A percentile compares a stretch with the other conserved stretches of the same genome.
Conservation (phyloP, 306 rosid genomes). For the Citrullus colocynthis region DNA sequence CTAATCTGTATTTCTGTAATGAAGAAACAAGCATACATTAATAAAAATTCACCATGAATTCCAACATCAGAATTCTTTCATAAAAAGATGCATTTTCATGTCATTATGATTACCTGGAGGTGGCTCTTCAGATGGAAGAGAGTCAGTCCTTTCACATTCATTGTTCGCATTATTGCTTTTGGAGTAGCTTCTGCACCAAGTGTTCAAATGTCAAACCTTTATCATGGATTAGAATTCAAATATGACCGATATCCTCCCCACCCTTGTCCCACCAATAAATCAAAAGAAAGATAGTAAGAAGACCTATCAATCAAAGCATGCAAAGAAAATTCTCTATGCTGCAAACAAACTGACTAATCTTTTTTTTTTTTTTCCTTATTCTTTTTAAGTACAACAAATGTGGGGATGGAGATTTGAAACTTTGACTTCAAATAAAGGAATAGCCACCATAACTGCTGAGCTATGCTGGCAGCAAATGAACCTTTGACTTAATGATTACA, state of each 20-base stretch:
- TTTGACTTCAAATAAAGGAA: background rate
- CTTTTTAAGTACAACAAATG: background rate
- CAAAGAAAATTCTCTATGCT: background rate
- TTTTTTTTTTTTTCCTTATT: background rate
- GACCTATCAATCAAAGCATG: background rate
- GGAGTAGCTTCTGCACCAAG: slow-evolving; percentile 94
- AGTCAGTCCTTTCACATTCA: slow-evolving; percentile 97
- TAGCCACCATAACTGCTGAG: background rate
- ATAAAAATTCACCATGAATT: slow-evolving; percentile 3
- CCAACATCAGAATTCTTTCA: background rate
- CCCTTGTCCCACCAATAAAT: slow-evolving; percentile 1
- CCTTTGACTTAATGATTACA: background rate
- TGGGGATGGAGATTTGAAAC: background rate
- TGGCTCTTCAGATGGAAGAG: slow-evolving; percentile 97
- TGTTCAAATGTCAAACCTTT: slow-evolving; percentile 9
- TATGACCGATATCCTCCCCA: slow-evolving; percentile 1
- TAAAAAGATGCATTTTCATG: background rate
- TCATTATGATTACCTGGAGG: slow-evolving; percentile 58
- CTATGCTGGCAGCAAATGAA: background rate
- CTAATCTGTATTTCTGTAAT: slow-evolving; percentile 91
- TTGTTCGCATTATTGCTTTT: slow-evolving; percentile 95
- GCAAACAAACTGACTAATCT: background rate
- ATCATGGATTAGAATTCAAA: slow-evolving; percentile 18
- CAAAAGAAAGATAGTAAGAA: background rate
- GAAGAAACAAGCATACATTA: slow-evolving; percentile 6